Conservation (phyloP, 805 yeast genomes). For the Metschnikowia arizonensis region DNA sequence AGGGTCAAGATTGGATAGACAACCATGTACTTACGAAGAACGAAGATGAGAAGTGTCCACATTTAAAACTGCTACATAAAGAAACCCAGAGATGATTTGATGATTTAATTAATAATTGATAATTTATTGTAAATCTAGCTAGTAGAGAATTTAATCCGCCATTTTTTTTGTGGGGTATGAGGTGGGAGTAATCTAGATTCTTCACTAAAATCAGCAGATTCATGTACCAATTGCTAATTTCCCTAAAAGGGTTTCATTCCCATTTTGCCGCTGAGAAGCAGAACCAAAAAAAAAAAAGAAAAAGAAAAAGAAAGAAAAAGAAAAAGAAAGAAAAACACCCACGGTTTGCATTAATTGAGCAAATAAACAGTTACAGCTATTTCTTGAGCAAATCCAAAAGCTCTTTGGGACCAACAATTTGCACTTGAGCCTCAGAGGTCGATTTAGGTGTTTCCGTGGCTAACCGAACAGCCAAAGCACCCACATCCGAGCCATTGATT, state of each 20-base stretch:
- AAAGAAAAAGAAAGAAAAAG: background rate
- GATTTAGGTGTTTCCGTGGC: constrained; percentile 23
- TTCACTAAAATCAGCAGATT: background rate
- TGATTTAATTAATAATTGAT: background rate
- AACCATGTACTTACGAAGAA: constrained; percentile 31
- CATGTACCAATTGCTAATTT: background rate
- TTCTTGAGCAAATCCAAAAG: constrained; percentile 11
- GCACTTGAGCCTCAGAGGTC: constrained; percentile 21
- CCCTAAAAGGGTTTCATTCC: background rate
- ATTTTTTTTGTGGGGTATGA: no score
- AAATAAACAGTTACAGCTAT: background rate
- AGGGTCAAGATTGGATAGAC: constrained; percentile 36
- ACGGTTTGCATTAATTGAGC: background rate
- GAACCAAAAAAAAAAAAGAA: background rate
- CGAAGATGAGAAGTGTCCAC: constrained; percentile 20
- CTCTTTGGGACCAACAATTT: constrained; percentile 21
- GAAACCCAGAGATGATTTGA: constrained; percentile 1
- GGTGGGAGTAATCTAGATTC: background rate
- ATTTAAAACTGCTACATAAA: background rate
- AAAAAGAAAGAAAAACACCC: background rate
- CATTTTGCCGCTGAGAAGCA: background rate
- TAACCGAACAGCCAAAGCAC: constrained; percentile 47
- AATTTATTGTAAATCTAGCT: background rate
- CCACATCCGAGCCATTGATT: constrained; percentile 64
- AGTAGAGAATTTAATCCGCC: background rate